Percentiles rank a stretch among this genome's conserved stretches.
Conservation (phyloP, 768 basidiomycete species). For the Leccinum variicolor region DNA sequence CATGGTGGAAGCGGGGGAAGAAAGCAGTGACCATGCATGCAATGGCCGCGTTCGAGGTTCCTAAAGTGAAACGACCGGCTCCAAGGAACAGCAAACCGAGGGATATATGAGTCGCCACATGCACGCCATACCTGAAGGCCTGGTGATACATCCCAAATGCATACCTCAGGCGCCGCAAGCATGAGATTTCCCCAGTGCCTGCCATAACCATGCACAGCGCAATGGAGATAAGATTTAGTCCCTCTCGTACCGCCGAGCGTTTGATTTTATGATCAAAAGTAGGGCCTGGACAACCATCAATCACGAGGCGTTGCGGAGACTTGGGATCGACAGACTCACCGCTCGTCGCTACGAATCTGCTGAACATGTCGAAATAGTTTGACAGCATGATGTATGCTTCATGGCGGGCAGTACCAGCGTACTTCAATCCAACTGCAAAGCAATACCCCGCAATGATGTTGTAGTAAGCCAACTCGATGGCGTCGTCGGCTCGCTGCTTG, state of each 20-base stretch:
- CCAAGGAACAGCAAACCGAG: constrained; percentile 92
- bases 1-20: constrained; percentile 82
- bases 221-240: constrained; percentile 82
- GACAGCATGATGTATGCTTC: constrained; percentile 85
- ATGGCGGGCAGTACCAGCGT: constrained; percentile 88
- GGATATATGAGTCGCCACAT: constrained; percentile 87
- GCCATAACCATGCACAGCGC: constrained; percentile 94
- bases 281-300: constrained; percentile 43
- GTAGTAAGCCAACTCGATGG: constrained; percentile 85
- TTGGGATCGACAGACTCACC: constrained; percentile 41
- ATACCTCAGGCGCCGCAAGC: constrained; percentile 81
- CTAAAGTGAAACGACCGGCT: constrained; percentile 87
- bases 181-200: constrained; percentile 92
- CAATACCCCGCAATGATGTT: constrained; percentile 90
- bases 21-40: constrained; percentile 88
- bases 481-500: constrained; percentile 52
- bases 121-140: constrained; percentile 80
- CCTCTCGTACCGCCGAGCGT: constrained; percentile 82
- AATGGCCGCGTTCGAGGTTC: constrained; percentile 88
- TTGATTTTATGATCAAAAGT: constrained; percentile 88
- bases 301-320: constrained; percentile 5
- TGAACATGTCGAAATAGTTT: constrained; percentile 77
- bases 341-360: constrained; percentile 61
- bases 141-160: constrained; percentile 84
- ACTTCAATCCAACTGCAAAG: constrained; percentile 89